A percentile compares a stretch with the other conserved stretches of the same genome.
Conservation (phyloP, 306 rosid species). For the Alnus rubra region DNA sequence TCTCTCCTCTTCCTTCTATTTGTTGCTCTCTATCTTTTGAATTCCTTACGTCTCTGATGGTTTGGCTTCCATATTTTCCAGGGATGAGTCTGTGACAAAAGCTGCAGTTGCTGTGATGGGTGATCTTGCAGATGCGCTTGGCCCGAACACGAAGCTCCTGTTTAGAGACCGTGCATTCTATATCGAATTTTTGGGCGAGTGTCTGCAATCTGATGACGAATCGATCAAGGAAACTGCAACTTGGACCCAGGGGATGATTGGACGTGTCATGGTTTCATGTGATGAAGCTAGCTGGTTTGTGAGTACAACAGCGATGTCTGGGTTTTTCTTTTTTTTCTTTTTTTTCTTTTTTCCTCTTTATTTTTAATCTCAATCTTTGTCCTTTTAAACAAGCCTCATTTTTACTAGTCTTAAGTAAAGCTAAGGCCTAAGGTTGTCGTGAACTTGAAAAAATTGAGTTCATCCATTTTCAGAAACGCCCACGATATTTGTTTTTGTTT, state of each 20-base stretch:
- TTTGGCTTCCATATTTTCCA: slow-evolving; percentile 5
- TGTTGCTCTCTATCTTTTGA: neutral
- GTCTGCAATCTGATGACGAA: slow-evolving; percentile 36
- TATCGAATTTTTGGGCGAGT: slow-evolving; percentile 32
- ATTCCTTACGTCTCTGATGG: neutral
- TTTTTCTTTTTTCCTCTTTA: no score
- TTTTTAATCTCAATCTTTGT: neutral
- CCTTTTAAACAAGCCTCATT: neutral
- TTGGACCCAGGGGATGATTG: slow-evolving; percentile 38
- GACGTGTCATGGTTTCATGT: slow-evolving; percentile 40
- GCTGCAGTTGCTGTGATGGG: slow-evolving; percentile 41
- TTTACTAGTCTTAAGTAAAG: neutral
- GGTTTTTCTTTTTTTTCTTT: neutral
- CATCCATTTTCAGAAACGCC: neutral
- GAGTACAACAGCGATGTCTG: slow-evolving; percentile 8
- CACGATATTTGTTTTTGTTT: no score
- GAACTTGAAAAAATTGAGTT: slow-evolving; percentile 12
- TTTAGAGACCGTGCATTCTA: slow-evolving; percentile 24
- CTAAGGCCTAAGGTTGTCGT: neutral
- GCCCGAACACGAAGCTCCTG: slow-evolving; percentile 25
- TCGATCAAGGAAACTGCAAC: slow-evolving; percentile 32
- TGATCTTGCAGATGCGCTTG: slow-evolving; percentile 41
- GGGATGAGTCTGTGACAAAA: slow-evolving; percentile 39
- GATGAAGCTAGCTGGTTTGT: neutral
- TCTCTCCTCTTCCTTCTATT: neutral